Evolutionary conservation across 345 rosid genomes (phyloP), one percentile per base, ranked within the genome.

Genomic region (Linum lewisii): DNA sequence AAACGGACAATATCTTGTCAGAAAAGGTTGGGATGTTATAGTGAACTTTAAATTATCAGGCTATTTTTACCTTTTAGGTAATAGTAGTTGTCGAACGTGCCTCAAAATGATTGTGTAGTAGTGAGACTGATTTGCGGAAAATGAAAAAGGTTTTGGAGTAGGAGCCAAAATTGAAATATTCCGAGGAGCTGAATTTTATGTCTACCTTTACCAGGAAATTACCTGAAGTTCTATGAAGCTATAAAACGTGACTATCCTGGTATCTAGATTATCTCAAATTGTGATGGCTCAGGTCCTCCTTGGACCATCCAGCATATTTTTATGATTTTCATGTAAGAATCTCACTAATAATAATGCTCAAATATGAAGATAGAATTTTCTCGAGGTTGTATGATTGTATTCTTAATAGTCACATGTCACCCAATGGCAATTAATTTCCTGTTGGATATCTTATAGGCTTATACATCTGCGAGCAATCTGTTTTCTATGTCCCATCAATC

Each of bases 271-370:
- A 90, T 94, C 75, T 81, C 99, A 34, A 94, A 90, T 69, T 94
- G 96, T 55, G 96, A 94, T 70, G 99, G 95, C 49, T 90, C 99
- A 42, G 81, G 85, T 70, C 36, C 0, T 25, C 78, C 76, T 15
- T 94, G 59, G 82, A 87, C 71, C 99, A 93, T 68, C 96, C 97
- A 0, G 86, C 99, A 58, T 90, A 93, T 74, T 77, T 73, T 69
- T 93, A 90, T 53, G 99, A 90, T 68, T 93, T 51, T 65, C 97
- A 93, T 58, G 99, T 93, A 81, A 72, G 50, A 21, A 24, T 29
- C 21, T 34, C 7, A 15, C 25, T 5, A 61, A 16, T 45, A 5
- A 18, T 32, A 4, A 4, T 57, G 36, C 21, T 47, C 22, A 11
- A 18, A 52, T 52, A 18, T 6, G 10, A 34, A 34, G 38, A 34